Evolutionary conservation across 495 filamentous ascomycete species (phyloP).

Genomic region (Oleoguttula mirabilis): DNA sequence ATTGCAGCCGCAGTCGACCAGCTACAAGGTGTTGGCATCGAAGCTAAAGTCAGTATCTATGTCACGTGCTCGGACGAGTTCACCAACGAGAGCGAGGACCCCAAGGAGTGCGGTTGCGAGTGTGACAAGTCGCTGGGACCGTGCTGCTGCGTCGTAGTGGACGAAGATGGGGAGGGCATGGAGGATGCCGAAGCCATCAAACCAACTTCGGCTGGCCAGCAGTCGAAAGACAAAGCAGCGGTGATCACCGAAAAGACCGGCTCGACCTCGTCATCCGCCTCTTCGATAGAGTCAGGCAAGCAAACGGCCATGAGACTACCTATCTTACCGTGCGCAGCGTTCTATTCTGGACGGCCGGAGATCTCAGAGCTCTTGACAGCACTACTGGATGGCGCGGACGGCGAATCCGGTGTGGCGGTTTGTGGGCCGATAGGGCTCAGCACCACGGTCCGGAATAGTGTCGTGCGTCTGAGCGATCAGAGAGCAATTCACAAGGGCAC

Average conservation of each 20-base stretch:
- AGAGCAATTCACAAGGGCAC: slow-evolving; percentile 82
- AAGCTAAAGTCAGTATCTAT: background rate
- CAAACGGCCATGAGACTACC: background rate
- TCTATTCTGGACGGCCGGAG: slow-evolving; percentile 37
- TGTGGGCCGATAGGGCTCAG: slow-evolving; percentile 62
- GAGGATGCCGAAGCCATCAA: background rate
- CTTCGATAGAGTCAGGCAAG: background rate
- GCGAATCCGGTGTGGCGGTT: slow-evolving; percentile 72
- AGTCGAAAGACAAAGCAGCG: background rate
- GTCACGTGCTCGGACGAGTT: slow-evolving; percentile 13
- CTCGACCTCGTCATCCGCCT: background rate
- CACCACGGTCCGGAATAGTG: slow-evolving; percentile 49
- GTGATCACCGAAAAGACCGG: background rate
- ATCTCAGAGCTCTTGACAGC: slow-evolving; percentile 36
- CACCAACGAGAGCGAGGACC: background rate
- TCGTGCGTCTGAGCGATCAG: slow-evolving; percentile 65
- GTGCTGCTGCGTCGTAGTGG: slow-evolving; percentile 8
- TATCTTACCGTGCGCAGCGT: slow-evolving; percentile 1
- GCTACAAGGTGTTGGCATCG: slow-evolving; percentile 10
- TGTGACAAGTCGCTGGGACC: slow-evolving; percentile 11
- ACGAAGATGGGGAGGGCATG: slow-evolving; percentile 29
- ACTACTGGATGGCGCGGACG: slow-evolving; percentile 56
- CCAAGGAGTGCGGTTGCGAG: slow-evolving; percentile 8
- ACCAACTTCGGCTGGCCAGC: background rate
- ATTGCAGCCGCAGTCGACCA: slow-evolving; percentile 1